Evolutionary conservation across 2,329 filamentous ascomycete species (phyloP), one percentile per base, ranked within the genome.

Genomic region (Dothideomycetes sp.): DNA sequence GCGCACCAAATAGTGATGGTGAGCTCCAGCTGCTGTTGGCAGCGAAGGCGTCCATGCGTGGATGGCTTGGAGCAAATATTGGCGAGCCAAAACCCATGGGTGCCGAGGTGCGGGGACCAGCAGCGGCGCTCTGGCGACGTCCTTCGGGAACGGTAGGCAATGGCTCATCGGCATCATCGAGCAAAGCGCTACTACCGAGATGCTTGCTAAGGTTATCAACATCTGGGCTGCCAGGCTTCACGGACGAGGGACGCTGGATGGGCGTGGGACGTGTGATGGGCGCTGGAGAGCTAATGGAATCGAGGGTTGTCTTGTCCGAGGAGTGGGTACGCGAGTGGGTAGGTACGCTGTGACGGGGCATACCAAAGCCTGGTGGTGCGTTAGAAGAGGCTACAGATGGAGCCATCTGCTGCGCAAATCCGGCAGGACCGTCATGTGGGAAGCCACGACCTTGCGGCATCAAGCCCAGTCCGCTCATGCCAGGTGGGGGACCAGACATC

Each of bases 161-260:
- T 69, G 84, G 53, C 60, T 79, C 65, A 55, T 93, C 87, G 11
- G 60, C 56, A 46, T 81, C 78, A 47, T 80, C 78, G 29, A 96
- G 69, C 10, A 98, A 69, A 10, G 88, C 91, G 52, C 86, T 88
- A 61, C 89, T 96, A 10, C 91, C 91, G 18, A 98, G 71, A 52
- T 91, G 87, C 46, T 81, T 57, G 13, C 53, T 58, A 24, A 60
- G 43, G 32, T 57, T 52, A 8, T 61, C 58, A 11, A 86, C 67
- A 42, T 81, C 78, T 19, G 67, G 64, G 18, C 71, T 69, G 41
- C 66, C 67, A 20, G 74, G 73, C 47, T 71, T 70, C 8, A 72
- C 76, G 58, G 87, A 94, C 12, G 80, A 80, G 1, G 91, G 89
- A 23, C 87, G 76, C 47, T 89, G 85, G 48, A 96, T 95, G 1